Percentiles rank a stretch among this genome's conserved stretches.
Conservation (phyloP, 148 eudicot species). For the Arctostaphylos glauca region DNA sequence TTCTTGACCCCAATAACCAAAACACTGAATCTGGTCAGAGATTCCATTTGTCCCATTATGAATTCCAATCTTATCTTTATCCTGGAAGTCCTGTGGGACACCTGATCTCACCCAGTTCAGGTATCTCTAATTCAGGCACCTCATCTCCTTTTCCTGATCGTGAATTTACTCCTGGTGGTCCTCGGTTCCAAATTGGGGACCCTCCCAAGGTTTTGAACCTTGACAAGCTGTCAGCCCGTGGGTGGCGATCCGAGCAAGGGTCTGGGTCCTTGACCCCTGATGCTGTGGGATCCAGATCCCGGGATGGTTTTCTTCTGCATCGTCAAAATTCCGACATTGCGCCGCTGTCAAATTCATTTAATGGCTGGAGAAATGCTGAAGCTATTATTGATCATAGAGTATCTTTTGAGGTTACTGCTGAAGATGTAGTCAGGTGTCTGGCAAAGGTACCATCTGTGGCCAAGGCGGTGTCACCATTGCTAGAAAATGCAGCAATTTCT, state of each 20-base stretch:
- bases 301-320: conserved; percentile 33
- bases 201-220: conserved; percentile 59
- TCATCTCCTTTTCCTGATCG: conserved; percentile 82
- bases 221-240: conserved; percentile 41
- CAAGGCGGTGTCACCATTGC: conserved; percentile 27
- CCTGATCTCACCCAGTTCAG: conserved; percentile 89
- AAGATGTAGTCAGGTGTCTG: conserved; percentile 77
- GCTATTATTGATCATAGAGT: conserved; percentile 59
- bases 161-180: conserved; percentile 41
- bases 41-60: conserved; percentile 56
- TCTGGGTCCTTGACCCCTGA: conserved; percentile 82
- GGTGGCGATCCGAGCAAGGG: conserved; percentile 67
- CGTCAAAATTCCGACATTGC: conserved; percentile 60
- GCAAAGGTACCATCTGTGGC: conserved; percentile 64
- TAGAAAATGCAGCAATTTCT: conserved; percentile 23
- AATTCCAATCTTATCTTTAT: conserved; percentile 78
- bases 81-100: conserved; percentile 92
- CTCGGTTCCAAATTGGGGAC: conserved; percentile 45
- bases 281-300: conserved; percentile 40
- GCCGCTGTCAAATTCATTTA: conserved; percentile 37
- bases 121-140: conserved; percentile 77
- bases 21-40: conserved; percentile 43
- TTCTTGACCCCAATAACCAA: conserved; percentile 66
- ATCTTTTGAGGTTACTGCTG: conserved; percentile 85
- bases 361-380: conserved; percentile 42